These are phyloP conservation scores for Mycena venus DNA, from an alignment of 768 basidiomycete genomes.

Conservation along the genomic window DNA sequence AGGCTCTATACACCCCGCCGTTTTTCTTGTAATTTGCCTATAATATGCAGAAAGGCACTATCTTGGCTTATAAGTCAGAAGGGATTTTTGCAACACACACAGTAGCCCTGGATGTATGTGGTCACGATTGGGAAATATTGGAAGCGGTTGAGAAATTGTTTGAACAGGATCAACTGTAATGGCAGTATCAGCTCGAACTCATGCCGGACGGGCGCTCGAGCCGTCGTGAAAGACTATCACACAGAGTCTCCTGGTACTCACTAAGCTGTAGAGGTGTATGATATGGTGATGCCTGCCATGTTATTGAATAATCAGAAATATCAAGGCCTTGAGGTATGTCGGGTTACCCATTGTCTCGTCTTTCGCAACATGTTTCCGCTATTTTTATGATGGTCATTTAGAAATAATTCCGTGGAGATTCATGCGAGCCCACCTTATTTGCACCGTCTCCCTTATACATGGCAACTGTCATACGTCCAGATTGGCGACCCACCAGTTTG, in stretches of 20 bases:
- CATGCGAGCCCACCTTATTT: not conserved
- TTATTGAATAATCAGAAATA: not conserved
- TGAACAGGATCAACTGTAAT: not conserved
- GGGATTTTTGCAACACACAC: no score
- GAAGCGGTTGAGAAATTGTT: not conserved
- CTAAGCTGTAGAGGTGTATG: not conserved
- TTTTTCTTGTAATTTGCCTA: no score
- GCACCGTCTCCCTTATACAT: not conserved
- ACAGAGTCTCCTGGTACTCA: not conserved
- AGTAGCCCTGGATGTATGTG: not conserved
- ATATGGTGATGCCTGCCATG: not conserved
- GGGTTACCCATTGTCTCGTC: not conserved
- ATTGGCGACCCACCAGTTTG: no score
- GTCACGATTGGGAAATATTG: not conserved
- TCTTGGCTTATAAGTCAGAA: no score
- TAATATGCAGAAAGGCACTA: no score
- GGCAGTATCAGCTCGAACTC: not conserved
- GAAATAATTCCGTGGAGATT: not conserved
- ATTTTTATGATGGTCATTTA: not conserved
- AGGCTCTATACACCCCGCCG: no score
- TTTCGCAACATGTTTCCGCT: not conserved
- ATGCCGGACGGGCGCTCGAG: not conserved
- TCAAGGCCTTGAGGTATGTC: not conserved
- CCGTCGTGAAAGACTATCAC: not conserved
- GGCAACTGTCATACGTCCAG: no score